Evolutionary conservation across 371 early-diverging fungal genomes (phyloP).

Genomic region (Homolaphlyctis polyrhiza): DNA sequence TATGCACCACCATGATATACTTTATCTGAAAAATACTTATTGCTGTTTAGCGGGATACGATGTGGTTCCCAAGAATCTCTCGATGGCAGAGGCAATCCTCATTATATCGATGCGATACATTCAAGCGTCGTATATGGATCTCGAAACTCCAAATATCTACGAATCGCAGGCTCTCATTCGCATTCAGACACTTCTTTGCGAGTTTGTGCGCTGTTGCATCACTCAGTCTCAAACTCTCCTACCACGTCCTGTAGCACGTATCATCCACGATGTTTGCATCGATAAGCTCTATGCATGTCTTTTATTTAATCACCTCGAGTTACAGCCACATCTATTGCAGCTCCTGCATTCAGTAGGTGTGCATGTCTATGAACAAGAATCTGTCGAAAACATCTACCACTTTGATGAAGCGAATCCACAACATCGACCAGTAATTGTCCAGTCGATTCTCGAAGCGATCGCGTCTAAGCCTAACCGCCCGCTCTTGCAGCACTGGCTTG

Average conservation of each 20-base stretch:
- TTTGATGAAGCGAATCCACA: not conserved
- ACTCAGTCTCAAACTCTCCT: conserved; percentile 24
- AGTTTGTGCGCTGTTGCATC: conserved; percentile 57
- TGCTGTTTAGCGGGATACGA: no score
- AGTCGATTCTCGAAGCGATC: conserved; percentile 60
- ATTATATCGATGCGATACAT: conserved; percentile 28
- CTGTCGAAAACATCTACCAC: not conserved
- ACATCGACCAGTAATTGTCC: conserved; percentile 44
- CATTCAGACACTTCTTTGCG: conserved; percentile 32
- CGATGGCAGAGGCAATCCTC: conserved; percentile 9
- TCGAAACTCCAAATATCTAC: not conserved
- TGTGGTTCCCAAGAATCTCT: no score
- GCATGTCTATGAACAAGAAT: not conserved
- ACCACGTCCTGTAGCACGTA: conserved; percentile 28
- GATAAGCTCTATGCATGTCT: conserved; percentile 63
- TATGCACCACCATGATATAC: no score
- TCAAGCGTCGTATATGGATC: not conserved
- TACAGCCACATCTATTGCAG: conserved; percentile 70
- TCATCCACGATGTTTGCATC: conserved; percentile 54
- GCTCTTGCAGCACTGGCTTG: conserved; percentile 71
- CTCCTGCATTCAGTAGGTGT: conserved; percentile 45
- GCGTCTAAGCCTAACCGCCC: conserved; percentile 53
- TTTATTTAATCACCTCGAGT: conserved; percentile 42
- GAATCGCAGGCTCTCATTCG: not conserved
- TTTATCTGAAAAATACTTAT: no score